Evolutionary conservation across 2,329 filamentous ascomycete genomes (phyloP).

Genomic region (Venturia pyrina): DNA sequence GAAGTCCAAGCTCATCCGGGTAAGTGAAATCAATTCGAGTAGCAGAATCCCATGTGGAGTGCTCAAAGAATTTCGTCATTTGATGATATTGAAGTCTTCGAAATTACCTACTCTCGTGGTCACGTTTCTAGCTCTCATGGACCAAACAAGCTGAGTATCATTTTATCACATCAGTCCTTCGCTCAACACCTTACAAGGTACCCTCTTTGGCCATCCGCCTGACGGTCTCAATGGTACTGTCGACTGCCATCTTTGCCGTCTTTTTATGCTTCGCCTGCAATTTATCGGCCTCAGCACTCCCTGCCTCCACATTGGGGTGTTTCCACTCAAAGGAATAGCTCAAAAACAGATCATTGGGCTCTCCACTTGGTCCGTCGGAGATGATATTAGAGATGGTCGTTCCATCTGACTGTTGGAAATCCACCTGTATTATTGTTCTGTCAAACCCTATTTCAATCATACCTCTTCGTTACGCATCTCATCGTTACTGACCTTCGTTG

Average conservation of each 20-base stretch:
- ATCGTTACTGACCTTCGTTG: constrained; percentile 26
- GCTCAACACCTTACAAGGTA: constrained; percentile 17
- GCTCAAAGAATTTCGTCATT: neutral
- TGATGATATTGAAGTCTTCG: neutral
- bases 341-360: constrained; percentile 29
- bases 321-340: constrained; percentile 38
- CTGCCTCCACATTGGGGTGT: constrained; percentile 25
- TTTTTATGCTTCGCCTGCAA: constrained; percentile 17
- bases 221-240: constrained; percentile 32
- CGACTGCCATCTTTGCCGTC: constrained; percentile 33
- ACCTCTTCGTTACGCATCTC: neutral
- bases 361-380: constrained; percentile 26
- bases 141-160: neutral
- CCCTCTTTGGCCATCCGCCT: constrained; percentile 32
- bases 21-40: neutral
- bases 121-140: too few relatives aligned
- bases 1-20: neutral
- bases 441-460: neutral
- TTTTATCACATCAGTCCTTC: neutral
- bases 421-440: constrained; percentile 25
- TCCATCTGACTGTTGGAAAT: constrained; percentile 35
- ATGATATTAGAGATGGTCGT: constrained; percentile 36
- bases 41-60: neutral
- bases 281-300: constrained; percentile 24
- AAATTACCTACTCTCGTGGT: too few relatives aligned